Base-by-base conservation (phyloP, 305 asterid genomes). In the Fraxinus nigra region DNA sequence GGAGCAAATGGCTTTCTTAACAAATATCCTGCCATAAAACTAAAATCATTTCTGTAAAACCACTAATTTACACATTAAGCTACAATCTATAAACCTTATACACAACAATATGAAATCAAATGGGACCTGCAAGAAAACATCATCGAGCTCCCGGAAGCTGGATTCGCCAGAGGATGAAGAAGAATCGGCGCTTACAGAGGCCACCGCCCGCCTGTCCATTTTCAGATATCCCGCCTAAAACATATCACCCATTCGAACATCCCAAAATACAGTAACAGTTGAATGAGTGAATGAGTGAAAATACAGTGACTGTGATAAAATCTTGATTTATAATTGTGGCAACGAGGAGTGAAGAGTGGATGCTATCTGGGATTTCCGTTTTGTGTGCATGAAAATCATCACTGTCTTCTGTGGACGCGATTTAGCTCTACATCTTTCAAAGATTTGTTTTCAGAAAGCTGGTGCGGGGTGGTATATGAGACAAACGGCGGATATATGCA, bases 71-170 rank as follows among this genome's bases (percentile, higher is more conserved):
- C 73, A 26, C 33, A 26, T 65, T 26, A 65, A 65, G 18, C 35
- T 65, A 65, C 35, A 14, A 65, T 65, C 73, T 82, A 82, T 79
- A 75, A 7, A 72, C 74, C 40, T 56, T 7, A 56, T 56, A 7
- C 67, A 56, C 28, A 56, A 56, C 9, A 56, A 56, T 18, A 56
- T 18, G 24, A 56, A 56, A 20, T 56, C 78, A 69, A 77, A 40
- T 72, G 30, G n/a, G 76, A 93, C 97, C 98, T 95, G 97, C 90
- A 95, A 88, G 85, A 91, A 93, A 79, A 87, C 94, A 80, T 93
- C 96, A 85, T 95, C 98, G 76, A 88, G 92, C 82, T 93, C 94
- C 18, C 97, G 90, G 86, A 95, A 95, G 86, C 89, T 93, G 85
- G 96, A 89, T 79, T 90, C 94, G 70, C 92, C 87, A 26, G 93